Base-by-base conservation (phyloP, 2,329 filamentous ascomycete species). In the Xylariomycetidae sp. region DNA sequence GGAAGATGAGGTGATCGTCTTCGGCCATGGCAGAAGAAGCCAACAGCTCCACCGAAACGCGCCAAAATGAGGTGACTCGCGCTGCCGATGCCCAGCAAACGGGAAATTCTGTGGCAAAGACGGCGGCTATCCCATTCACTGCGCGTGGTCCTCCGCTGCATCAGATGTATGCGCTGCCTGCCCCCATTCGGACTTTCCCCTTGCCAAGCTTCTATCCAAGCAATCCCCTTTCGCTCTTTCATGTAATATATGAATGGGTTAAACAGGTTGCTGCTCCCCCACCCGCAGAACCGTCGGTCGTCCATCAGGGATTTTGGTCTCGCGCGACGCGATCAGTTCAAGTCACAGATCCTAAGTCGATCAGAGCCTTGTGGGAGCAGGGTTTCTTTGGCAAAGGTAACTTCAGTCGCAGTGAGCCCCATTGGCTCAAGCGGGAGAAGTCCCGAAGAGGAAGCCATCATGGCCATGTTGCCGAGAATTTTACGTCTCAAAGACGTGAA, bases 301-400 rank as follows among this genome's bases (percentile, higher is more conserved):
- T 80, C 26, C 83, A 92, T 55, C 66, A 74, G 30, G 90, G 83
- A 31, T 75, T 83, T 45, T 96, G 90, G 71, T 90, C 88, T n/a
- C 63, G 76, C 2, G 77, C 82, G 36, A 94, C 88, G 4, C 78
- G 82, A 18, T 92, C 88, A 1, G 75, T 98, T 12, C 87, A 95
- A 55, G 72, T 98, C 36, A 87, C 79, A 13, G 83, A 96, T 57
- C 69, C 79, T 16, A 70, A 72, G 35, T 82, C 87, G 4, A 82
- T 94, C 42, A 74, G 84, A 34, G 87, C 82, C 2, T 63, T 98
- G 16, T 98, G 94, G 92, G 86, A 95, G 61, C 87, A 94, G 65
- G 92, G 92, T 5, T 98, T 98, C 63, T 98, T 90, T 61, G 94
- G 94, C 30, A 96, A 96, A 61, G 92, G 92, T 27, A 90, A 71